Evolutionary conservation across 176 grass and related monocot species (phyloP), one percentile per base, ranked within the genome.

Genomic region (Stipa capillata): DNA sequence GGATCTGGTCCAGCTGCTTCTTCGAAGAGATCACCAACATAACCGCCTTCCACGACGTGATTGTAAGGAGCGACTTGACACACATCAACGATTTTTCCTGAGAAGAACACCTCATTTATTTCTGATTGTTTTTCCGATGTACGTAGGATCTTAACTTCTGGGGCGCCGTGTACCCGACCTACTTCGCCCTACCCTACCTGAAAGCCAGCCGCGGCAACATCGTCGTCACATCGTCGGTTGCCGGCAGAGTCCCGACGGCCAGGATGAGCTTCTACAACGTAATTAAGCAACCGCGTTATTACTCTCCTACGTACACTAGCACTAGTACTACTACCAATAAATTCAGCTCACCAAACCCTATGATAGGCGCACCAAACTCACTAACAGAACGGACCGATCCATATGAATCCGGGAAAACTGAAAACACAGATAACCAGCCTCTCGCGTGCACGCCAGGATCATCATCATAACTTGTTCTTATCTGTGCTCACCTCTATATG

Each of bases 211-310:
- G 68, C 0, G 94, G 94, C 69, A 97, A 88, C 77, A 91, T 97
- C 79, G 87, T 97, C 7, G 91, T 94, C 21, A 97, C 91, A 1
- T 29, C 94, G 32, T 97, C 94, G 4, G 74, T 97, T 29, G 94
- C 91, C 43, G 94, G 94, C 61, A 85, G 84, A 61, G 86, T 91
- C 41, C 91, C 94, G 0, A 74, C 73, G 6, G 86, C 94, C 6
- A 83, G 94, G 51, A 87, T 94, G 94, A 87, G 90, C 94, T 86
- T 97, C 52, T 97, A 97, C 75, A 94, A 94, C 82, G 94, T 94
- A 89, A 85, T 85, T 45, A 39, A n/a, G n/a, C n/a, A n/a, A n/a
- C n/a, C n/a, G n/a, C n/a, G n/a, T n/a, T n/a, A n/a, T n/a, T n/a
- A n/a, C n/a, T n/a, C n/a, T n/a, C n/a, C n/a, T n/a, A 70, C 16